Conservation (phyloP, 176 grass and related monocot genomes). For the maize (Zea mays) region DNA sequence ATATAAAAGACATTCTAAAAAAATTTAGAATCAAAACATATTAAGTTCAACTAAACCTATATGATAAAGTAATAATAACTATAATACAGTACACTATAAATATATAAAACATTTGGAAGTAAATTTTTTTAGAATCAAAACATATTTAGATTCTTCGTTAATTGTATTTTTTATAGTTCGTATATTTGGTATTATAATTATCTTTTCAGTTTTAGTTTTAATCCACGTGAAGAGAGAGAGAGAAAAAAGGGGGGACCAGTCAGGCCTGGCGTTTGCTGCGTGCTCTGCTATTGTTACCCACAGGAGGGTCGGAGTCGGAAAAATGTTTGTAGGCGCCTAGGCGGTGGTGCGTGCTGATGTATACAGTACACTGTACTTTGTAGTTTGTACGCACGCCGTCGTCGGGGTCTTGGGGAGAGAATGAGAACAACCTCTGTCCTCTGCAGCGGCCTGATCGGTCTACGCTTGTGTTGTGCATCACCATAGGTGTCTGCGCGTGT, state of each 20-base stretch:
- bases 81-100: no score
- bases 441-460: background rate
- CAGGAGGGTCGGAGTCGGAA: background rate
- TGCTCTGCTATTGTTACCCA: background rate
- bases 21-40: no score
- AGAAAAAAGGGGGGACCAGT: background rate
- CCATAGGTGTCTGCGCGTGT: background rate
- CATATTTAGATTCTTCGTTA: no score
- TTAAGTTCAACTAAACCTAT: no score
- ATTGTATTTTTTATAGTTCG: no score
- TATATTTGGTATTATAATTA: no score
- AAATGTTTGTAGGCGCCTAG: background rate
- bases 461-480: background rate
- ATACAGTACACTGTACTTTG: background rate
- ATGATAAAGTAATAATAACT: no score
- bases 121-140: no score
- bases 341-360: background rate
- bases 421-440: background rate
- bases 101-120: no score
- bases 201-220: no score
- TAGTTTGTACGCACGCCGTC: background rate
- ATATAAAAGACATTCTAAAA: no score
- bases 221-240: constrained; percentile 46
- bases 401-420: background rate
- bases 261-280: background rate